Conservation (phyloP, 352 stramenopile genomes). For the Phytophthora foliorum region DNA sequence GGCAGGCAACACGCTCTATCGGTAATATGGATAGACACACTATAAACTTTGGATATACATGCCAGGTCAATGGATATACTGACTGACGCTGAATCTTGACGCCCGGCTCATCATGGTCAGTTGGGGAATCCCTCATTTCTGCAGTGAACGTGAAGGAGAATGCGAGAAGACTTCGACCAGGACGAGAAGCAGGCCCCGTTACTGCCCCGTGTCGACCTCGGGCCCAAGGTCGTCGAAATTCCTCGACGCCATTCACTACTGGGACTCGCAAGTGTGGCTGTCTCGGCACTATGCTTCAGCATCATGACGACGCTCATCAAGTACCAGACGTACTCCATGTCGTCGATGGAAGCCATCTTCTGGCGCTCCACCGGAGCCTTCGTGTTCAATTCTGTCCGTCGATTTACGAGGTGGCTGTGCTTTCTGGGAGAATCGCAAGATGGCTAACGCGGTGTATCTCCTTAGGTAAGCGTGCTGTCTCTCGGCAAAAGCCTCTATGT, state of each 20-base stretch:
- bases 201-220: background rate
- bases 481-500: slow-evolving; percentile 45
- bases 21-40: too few species aligned
- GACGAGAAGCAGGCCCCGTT: slow-evolving; percentile 15
- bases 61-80: too few species aligned
- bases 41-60: too few species aligned
- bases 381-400: slow-evolving; percentile 61
- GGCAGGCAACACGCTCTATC: too few species aligned
- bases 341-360: slow-evolving; percentile 80
- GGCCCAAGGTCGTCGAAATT: slow-evolving; percentile 11
- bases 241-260: slow-evolving; percentile 53
- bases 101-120: background rate
- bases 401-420: too few species aligned
- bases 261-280: slow-evolving; percentile 61
- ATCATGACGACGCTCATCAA: slow-evolving; percentile 82
- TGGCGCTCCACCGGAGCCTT: slow-evolving; percentile 67
- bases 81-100: background rate
- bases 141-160: too few species aligned
- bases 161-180: background rate
- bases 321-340: slow-evolving; percentile 68
- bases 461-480: slow-evolving; percentile 2
- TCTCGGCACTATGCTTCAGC: slow-evolving; percentile 79
- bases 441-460: background rate
- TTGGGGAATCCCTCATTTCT: too few species aligned
- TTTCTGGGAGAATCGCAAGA: too few species aligned